Evolutionary conservation across 129 eudicot species (phyloP).

Genomic region (Centaurea solstitialis): DNA sequence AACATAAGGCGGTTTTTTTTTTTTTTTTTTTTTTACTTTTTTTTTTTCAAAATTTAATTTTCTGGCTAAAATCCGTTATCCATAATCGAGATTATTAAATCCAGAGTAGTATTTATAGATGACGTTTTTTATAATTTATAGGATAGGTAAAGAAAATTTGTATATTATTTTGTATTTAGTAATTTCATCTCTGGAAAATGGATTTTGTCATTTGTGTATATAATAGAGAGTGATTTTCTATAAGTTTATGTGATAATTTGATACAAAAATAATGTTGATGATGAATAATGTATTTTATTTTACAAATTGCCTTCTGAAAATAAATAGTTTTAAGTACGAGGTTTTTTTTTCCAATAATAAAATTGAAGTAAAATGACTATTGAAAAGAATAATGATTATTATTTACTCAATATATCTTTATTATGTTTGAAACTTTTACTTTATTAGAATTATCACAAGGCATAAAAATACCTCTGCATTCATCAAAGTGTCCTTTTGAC

Average conservation of each 20-base stretch:
- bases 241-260: neutral
- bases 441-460: neutral
- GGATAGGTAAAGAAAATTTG: neutral
- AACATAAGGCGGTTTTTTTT: neutral
- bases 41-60: neutral
- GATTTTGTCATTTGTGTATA: neutral
- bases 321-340: neutral
- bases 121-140: neutral
- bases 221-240: neutral
- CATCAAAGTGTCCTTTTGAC: neutral
- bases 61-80: neutral
- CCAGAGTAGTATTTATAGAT: neutral
- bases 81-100: neutral
- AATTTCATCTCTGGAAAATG: neutral
- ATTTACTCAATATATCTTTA: neutral
- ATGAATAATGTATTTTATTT: no score
- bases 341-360: no score
- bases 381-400: neutral
- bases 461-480: neutral
- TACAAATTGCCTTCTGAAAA: no score
- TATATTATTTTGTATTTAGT: neutral
- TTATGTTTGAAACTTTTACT: neutral
- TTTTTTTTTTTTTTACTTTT: neutral
- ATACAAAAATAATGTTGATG: neutral
- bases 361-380: neutral